Conservation (phyloP, 495 filamentous ascomycete species). For the Cercophora samala region DNA sequence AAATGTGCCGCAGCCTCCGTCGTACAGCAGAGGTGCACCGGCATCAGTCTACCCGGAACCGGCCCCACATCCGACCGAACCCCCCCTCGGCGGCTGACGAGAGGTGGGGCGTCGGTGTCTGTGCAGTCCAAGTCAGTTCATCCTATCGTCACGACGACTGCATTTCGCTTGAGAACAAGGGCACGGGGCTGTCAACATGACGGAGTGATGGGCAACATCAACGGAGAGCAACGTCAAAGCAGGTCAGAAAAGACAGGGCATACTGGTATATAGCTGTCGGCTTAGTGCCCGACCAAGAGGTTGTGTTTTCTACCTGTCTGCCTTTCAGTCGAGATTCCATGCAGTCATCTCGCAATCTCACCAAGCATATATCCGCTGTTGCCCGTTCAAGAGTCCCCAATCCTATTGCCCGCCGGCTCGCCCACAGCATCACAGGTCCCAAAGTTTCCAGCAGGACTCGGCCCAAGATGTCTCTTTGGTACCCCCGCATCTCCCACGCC, state of each 20-base stretch:
- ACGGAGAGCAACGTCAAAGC: background rate
- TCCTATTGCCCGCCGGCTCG: background rate
- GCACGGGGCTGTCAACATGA: background rate
- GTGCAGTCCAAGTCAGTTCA: background rate
- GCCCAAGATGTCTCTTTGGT: conserved; percentile 30
- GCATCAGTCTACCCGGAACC: no score
- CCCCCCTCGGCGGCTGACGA: no score
- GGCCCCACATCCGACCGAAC: no score
- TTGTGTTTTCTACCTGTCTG: background rate
- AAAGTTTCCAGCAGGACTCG: background rate
- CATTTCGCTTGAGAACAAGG: background rate
- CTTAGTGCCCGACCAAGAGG: background rate
- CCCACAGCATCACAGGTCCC: background rate
- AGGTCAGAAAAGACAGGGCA: no score
- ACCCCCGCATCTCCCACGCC: conserved; percentile 20
- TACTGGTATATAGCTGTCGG: background rate
- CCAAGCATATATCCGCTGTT: background rate
- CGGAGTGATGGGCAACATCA: background rate
- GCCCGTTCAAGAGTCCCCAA: background rate
- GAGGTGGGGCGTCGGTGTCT: no score
- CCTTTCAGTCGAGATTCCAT: background rate
- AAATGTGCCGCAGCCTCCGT: no score
- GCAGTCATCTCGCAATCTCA: background rate
- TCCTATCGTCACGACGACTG: background rate
- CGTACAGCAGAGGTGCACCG: no score